These are phyloP conservation scores for Cytospora leucostoma DNA, from an alignment of 2,329 filamentous ascomycete species.

Conservation along the genomic window DNA sequence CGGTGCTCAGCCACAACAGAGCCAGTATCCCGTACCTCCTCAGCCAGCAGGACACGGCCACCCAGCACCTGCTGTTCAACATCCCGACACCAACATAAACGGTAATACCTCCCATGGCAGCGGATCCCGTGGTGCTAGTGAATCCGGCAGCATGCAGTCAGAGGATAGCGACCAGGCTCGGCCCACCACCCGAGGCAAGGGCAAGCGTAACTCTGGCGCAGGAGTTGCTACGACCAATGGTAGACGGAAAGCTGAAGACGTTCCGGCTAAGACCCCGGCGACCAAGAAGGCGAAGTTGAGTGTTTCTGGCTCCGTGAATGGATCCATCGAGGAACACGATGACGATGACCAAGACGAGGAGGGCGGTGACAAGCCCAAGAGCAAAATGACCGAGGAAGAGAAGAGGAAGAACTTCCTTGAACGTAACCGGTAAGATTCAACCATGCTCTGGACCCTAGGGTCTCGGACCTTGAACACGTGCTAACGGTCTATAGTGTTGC, in stretches of 20 bases:
- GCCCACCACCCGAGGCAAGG: slow-evolving; percentile 64
- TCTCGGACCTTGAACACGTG: background rate
- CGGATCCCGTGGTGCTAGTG: slow-evolving; percentile 61
- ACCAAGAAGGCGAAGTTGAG: slow-evolving; percentile 72
- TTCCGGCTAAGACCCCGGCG: slow-evolving; percentile 61
- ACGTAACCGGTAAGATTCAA: slow-evolving; percentile 75
- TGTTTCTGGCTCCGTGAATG: slow-evolving; percentile 33
- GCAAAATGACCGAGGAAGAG: slow-evolving; percentile 97
- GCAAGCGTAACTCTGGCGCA: slow-evolving; percentile 62
- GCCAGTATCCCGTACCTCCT: slow-evolving; percentile 48
- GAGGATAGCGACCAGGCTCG: slow-evolving; percentile 73
- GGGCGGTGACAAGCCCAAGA: slow-evolving; percentile 61
- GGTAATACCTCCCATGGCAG: slow-evolving; percentile 44
- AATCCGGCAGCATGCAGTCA: slow-evolving; percentile 68
- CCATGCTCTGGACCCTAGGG: background rate
- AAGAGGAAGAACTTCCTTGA: slow-evolving; percentile 98
- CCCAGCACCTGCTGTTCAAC: slow-evolving; percentile 40
- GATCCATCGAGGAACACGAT: slow-evolving; percentile 34
- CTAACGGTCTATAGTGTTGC: slow-evolving; percentile 66
- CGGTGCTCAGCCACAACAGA: slow-evolving; percentile 52
- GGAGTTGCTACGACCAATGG: slow-evolving; percentile 54
- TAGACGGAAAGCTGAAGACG: slow-evolving; percentile 76
- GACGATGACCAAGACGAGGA: slow-evolving; percentile 57
- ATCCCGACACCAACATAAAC: slow-evolving; percentile 51
- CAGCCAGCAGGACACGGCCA: slow-evolving; percentile 54